Percentiles rank a stretch among this genome's conserved stretches.
phyloP scores from a whole-genome alignment of 495 filamentous ascomycete species.

The Aspergillus conjunctus region DNA sequence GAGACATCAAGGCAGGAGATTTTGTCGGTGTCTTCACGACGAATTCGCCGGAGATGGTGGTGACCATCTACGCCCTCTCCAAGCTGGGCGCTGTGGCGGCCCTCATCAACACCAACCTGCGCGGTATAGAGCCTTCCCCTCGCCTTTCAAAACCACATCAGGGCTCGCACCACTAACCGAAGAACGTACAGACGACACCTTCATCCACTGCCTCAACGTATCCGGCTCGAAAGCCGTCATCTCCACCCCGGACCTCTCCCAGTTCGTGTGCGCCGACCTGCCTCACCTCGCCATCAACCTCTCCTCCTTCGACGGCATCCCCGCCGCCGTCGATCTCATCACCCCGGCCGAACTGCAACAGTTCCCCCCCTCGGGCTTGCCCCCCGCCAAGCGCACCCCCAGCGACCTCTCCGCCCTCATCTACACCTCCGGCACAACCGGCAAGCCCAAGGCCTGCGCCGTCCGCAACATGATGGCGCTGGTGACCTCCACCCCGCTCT shows the following conservation, averaged over 20 bases:
- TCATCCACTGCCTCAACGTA: constrained; percentile 78
- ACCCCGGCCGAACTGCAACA: constrained; percentile 46
- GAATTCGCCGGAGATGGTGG: constrained; percentile 83
- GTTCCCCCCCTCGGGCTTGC: constrained; percentile 35
- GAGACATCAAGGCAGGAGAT: constrained; percentile 42
- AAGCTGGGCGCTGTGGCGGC: constrained; percentile 82
- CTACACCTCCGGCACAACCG: constrained; percentile 87
- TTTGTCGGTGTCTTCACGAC: constrained; percentile 51
- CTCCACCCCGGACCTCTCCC: constrained; percentile 51
- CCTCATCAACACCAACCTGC: constrained; percentile 90
- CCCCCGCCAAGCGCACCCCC: constrained; percentile 39
- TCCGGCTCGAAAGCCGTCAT: constrained; percentile 69
- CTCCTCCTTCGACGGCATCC: constrained; percentile 49
- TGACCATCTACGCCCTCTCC: constrained; percentile 79
- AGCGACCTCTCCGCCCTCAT: constrained; percentile 70
- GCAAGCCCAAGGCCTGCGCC: constrained; percentile 86
- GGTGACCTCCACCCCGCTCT: constrained; percentile 46
- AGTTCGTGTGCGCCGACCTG: constrained; percentile 39
- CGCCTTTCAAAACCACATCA: background rate
- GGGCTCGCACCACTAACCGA: constrained; percentile 2
- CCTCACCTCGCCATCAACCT: constrained; percentile 46
- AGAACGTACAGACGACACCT: constrained; percentile 50
- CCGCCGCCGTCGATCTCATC: constrained; percentile 55
- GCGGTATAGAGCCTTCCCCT: too few species aligned
- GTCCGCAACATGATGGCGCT: constrained; percentile 61